Evolutionary conservation across 805 yeast genomes (phyloP), one percentile per base, ranked within the genome.

Genomic region (Kodamaea kakaduensis): DNA sequence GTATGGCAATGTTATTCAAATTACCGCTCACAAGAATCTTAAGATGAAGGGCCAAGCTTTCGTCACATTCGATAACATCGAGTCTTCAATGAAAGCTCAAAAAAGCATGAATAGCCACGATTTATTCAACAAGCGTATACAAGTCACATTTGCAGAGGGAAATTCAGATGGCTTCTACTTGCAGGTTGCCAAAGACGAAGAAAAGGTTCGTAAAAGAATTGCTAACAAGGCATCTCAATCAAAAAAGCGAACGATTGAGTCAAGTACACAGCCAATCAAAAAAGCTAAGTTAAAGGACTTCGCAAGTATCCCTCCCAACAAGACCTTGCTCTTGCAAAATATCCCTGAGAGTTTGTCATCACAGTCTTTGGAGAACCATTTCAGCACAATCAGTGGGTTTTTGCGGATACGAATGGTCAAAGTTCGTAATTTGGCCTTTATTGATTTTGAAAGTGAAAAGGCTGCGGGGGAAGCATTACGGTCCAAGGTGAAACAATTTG

Each of bases 41-140:
- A 71, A 67, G 42, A 68, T 81, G 72, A 71, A 81, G 38, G 96
- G 96, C 2, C 95, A 86, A 55, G 95, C 95, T 1, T 86, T 84
- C 54, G 68, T 86, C 5, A 75, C 84, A 0, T 75, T 78, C 34
- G 66, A 59, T 3, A 50, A 54, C 13, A 47, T 48, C 1, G 61
- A 62, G 3, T 56, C 61, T 4, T 78, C 88, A 1, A 38, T 51
- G 3, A 47, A 50, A 25, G 83, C 82, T 0, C 50, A 71, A 3
- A 59, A 61, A n/a, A 56, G 50, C 12, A 45, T 73, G 24, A 61
- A 75, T 31, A 66, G 69, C 9, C 41, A 47, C 19, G 58, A 58
- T 14, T 36, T 82, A 9, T 68, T 69, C 44, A 75, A 67, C 14
- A 71, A 71, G 35, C 70, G 70, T 0, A 59, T 81, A 47, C 64